These are phyloP conservation scores for Zanthoxylum bungeanum DNA, from an alignment of 345 rosid species.

Conservation along the genomic window DNA sequence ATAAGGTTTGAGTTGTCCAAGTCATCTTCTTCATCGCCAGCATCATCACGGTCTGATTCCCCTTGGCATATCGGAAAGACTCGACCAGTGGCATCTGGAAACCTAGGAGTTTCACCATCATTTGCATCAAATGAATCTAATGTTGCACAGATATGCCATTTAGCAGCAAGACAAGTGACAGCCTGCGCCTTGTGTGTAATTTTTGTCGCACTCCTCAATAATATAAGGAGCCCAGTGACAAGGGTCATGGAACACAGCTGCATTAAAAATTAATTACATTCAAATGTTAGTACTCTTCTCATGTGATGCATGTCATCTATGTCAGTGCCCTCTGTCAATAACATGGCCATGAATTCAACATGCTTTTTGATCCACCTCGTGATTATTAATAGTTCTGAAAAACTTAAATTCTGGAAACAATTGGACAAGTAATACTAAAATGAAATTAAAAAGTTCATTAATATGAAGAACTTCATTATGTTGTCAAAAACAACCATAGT, in stretches of 20 bases:
- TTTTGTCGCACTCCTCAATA: conserved; percentile 79
- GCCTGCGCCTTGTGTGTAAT: conserved; percentile 95
- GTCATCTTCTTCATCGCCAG: conserved; percentile 84
- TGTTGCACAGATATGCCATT: conserved; percentile 93
- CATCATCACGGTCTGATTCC: conserved; percentile 48
- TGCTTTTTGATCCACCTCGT: neutral
- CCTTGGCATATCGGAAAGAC: conserved; percentile 18
- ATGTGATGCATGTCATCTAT: neutral
- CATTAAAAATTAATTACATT: conserved; percentile 1
- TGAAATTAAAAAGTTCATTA: neutral
- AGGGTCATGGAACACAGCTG: conserved; percentile 85
- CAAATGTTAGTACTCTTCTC: neutral
- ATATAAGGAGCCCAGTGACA: conserved; percentile 55
- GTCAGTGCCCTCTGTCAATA: neutral
- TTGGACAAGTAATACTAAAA: neutral
- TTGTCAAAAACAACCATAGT: neutral
- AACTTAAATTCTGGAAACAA: too few species aligned
- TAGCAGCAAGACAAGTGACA: conserved; percentile 81
- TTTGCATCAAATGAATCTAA: conserved; percentile 56
- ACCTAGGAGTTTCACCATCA: conserved; percentile 71
- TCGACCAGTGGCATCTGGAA: conserved; percentile 12
- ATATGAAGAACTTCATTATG: neutral
- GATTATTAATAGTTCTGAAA: neutral
- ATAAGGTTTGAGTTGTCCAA: conserved; percentile 64
- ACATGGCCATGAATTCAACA: neutral